Conservation (phyloP, 192 early-diverging fungal genomes). For the Fimicolochytrium jonesii region DNA sequence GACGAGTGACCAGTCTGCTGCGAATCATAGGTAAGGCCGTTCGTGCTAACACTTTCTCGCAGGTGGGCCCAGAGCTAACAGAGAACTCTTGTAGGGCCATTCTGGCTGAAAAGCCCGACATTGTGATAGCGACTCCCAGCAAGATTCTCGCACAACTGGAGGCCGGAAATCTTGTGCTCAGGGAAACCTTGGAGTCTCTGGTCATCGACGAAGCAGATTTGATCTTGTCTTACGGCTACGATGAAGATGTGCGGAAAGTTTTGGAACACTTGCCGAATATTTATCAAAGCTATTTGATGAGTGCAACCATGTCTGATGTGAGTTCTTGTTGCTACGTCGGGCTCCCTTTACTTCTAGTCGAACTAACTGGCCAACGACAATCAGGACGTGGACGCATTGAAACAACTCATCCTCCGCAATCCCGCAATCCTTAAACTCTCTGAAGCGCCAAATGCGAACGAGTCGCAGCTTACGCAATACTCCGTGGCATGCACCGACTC, state of each 20-base stretch:
- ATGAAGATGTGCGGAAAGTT: conserved; percentile 79
- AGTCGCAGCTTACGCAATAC: conserved; percentile 70
- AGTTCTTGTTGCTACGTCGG: too few relatives aligned
- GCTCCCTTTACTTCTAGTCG: too few relatives aligned
- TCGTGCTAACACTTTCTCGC: not conserved
- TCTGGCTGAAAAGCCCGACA: conserved; percentile 77
- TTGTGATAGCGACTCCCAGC: conserved; percentile 85
- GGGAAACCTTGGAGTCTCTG: conserved; percentile 66
- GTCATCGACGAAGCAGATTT: conserved; percentile 97
- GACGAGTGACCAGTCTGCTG: conserved; percentile 29
- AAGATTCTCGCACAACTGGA: conserved; percentile 73
- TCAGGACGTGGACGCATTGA: conserved; percentile 80
- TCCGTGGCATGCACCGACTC: conserved; percentile 66
- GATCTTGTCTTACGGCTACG: conserved; percentile 89
- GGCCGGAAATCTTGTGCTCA: conserved; percentile 43
- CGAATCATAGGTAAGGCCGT: conserved; percentile 22
- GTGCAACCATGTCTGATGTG: conserved; percentile 78
- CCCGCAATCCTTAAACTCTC: conserved; percentile 84
- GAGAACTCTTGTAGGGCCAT: conserved; percentile 54
- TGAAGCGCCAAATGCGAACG: conserved; percentile 43
- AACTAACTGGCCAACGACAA: not conserved
- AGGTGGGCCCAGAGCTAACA: not conserved
- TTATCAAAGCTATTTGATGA: conserved; percentile 90
- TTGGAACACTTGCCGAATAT: conserved; percentile 75
- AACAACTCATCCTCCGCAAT: conserved; percentile 77